Evolutionary conservation across 2,329 filamentous ascomycete species (phyloP), one percentile per base, ranked within the genome.

Genomic region (Penicillium aurantiogriseum): DNA sequence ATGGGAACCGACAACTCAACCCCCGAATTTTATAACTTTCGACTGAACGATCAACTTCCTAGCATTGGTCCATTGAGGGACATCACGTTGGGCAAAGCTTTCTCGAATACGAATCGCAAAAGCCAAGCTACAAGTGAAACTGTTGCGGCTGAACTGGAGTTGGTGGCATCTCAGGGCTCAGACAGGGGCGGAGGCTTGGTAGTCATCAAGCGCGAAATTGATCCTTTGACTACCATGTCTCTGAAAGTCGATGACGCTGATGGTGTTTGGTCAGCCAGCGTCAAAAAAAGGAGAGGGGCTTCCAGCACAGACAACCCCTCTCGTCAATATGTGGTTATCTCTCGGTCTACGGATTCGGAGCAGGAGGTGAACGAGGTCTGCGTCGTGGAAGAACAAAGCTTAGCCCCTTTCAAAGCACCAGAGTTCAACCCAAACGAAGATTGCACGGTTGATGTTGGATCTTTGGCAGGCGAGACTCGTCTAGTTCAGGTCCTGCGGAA

Each of bases 341-440:
- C 90, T 47, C 91, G 91, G 74, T 71, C 73, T 2, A 80, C 85
- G 9, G 83, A 85, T 47, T 75, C 85, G 21, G 88, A 86, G 1
- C 87, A 85, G 56, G 90, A 93, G 73, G 87, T 86, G 43, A 93
- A 91, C 0, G 86, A 90, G 54, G 87, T 95, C 2, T 92, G 92
- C 67, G 83, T 85, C 40, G 79, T 93, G 39, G 89, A 87, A n/a
- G 85, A 84, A 1, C 85, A 86, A 31, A 86, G 86, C 3, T 86
- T 95, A 57, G 88, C 92, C 70, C 85, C 89, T 39, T 81, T 93
- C 8, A 85, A 85, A 36, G 91, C 88, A 39, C 91, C 92, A 0
- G 94, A 99, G 68, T 97, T 97, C 70, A 95, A 99, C 60, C 87
- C 89, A 4, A 90, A 91, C 45, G 91, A 92, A 61, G 94, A 92